These are phyloP conservation scores for Agapanthus africanus DNA, from an alignment of 106 monocot species.

Conservation along the genomic window DNA sequence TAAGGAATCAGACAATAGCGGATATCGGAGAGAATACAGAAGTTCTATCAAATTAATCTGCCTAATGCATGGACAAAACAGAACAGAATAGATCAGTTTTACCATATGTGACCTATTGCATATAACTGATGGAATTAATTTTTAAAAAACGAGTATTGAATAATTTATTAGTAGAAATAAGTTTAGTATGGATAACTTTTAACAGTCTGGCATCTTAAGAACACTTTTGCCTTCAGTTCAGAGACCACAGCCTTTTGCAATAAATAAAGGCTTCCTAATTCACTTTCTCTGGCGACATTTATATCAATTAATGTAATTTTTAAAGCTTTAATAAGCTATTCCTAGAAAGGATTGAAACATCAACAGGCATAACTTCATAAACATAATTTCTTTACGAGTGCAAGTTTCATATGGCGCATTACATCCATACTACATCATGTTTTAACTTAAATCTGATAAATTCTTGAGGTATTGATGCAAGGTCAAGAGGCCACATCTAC, in stretches of 20 bases:
- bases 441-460: neutral
- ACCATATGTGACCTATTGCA: neutral
- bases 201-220: no score
- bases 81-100: no score
- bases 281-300: no score
- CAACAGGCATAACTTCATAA: neutral
- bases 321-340: neutral
- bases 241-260: no score
- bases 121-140: no score
- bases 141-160: neutral
- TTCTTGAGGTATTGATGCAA: neutral
- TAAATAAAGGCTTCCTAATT: no score
- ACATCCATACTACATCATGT: neutral
- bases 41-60: neutral
- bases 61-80: slow-evolving; percentile 6
- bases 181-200: neutral
- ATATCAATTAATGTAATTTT: no score
- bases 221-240: no score
- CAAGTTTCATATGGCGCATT: no score
- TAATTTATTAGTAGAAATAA: neutral
- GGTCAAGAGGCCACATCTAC: neutral
- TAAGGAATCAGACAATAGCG: neutral
- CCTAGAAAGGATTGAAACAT: neutral
- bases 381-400: no score
- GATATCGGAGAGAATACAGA: neutral